These are phyloP conservation scores for Juncus effusus DNA, from an alignment of 176 grass and related monocot species.

Conservation along the genomic window DNA sequence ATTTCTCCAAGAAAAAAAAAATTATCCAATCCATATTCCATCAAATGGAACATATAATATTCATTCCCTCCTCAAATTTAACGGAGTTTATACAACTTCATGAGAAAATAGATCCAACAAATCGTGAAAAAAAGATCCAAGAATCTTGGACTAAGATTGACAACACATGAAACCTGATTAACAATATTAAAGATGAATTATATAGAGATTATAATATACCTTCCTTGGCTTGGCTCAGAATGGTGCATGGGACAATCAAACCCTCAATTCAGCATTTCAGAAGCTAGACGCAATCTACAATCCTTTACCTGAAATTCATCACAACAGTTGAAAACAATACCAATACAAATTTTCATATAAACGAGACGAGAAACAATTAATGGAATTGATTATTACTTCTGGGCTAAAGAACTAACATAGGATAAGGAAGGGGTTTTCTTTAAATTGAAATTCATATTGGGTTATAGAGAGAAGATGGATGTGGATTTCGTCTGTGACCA, in stretches of 20 bases:
- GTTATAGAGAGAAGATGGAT: constrained; percentile 13
- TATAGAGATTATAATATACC: constrained; percentile 5
- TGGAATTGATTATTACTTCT: not conserved
- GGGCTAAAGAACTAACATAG: constrained; percentile 11
- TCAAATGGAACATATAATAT: too few relatives aligned
- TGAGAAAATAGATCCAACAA: too few relatives aligned
- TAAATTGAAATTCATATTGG: constrained; percentile 11
- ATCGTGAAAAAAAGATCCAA: too few relatives aligned
- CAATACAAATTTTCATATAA: not conserved
- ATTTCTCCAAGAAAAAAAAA: too few relatives aligned
- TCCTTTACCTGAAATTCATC: constrained; percentile 11
- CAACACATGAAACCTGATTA: too few relatives aligned
- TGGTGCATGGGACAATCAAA: constrained; percentile 14
- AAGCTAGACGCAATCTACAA: constrained; percentile 15
- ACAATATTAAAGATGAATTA: too few relatives aligned
- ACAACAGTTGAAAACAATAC: constrained; percentile 4
- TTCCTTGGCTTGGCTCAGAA: constrained; percentile 15
- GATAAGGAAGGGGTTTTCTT: constrained; percentile 7
- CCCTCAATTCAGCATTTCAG: constrained; percentile 24
- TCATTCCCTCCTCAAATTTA: too few relatives aligned
- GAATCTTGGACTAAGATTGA: too few relatives aligned
- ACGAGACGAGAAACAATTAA: not conserved
- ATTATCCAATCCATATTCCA: too few relatives aligned
- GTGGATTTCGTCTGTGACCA: constrained; percentile 28
- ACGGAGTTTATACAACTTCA: too few relatives aligned